A percentile compares a stretch with the other conserved stretches of the same genome.
phyloP scores from a whole-genome alignment of 1,284 basidiomycete genomes.

The Malassezia japonica region DNA sequence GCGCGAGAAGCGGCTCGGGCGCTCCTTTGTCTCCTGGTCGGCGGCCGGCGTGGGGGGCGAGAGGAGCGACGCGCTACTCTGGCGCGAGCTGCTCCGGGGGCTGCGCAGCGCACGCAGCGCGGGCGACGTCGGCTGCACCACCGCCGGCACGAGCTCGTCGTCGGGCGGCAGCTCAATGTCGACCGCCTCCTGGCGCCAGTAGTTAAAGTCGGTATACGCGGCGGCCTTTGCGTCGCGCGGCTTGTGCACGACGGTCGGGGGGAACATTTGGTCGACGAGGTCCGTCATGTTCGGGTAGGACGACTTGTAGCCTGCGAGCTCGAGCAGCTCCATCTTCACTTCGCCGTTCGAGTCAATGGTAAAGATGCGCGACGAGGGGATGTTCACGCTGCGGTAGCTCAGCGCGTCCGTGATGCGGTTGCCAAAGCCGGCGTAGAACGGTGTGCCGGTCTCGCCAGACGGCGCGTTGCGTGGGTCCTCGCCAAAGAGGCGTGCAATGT shows the following conservation, averaged over 20 bases:
- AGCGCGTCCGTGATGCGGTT: conserved; percentile 97
- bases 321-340: conserved; percentile 93
- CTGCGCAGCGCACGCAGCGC: conserved; percentile 10
- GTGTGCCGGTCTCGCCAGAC: conserved; percentile 42
- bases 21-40: conserved; percentile 17
- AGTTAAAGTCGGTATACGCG: conserved; percentile 95
- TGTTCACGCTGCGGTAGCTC: conserved; percentile 88
- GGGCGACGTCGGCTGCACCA: conserved; percentile 13
- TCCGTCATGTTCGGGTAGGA: conserved; percentile 98
- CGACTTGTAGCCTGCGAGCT: conserved; percentile 90
- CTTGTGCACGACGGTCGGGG: conserved; percentile 72
- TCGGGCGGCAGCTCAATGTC: conserved; percentile 60
- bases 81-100: background rate
- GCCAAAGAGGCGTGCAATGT: conserved; percentile 87
- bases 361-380: conserved; percentile 89
- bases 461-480: conserved; percentile 43
- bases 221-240: conserved; percentile 56
- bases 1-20: conserved; percentile 20
- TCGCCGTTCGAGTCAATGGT: conserved; percentile 93
- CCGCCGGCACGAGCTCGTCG: conserved; percentile 57
- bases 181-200: conserved; percentile 68
- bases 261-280: conserved; percentile 98
- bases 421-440: conserved; percentile 96
- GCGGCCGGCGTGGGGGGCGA: background rate
- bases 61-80: conserved; percentile 4